Conservation (phyloP, 106 monocot genomes). For the Cymbidium sinense region DNA sequence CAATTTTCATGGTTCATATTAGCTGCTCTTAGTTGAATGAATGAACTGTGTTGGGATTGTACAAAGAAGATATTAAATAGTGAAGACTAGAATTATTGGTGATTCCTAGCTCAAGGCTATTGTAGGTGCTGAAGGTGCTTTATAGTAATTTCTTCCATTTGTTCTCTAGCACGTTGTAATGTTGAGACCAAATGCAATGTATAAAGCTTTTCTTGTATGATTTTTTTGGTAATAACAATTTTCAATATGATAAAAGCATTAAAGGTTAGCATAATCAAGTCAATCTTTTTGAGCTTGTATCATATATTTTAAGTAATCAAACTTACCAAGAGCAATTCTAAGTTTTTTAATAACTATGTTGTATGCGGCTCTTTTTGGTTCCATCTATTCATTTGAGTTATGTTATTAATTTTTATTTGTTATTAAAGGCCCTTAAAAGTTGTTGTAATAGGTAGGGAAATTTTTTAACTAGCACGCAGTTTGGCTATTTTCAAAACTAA, state of each 20-base stretch:
- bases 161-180: not conserved
- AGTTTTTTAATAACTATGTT: not conserved
- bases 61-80: not conserved
- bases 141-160: not conserved
- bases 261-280: not conserved
- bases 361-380: not conserved
- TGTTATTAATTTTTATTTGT: not conserved
- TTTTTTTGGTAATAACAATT: not conserved
- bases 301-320: not conserved
- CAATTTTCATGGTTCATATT: not conserved
- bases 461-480: not conserved
- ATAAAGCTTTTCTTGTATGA: not conserved
- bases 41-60: not conserved
- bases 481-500: not conserved
- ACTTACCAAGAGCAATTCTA: not conserved
- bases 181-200: not conserved
- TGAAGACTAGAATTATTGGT: not conserved
- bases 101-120: not conserved
- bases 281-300: not conserved
- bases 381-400: not conserved
- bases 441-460: not conserved
- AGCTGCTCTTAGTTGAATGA: not conserved
- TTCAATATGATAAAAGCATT: not conserved
- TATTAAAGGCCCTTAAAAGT: not conserved
- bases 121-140: not conserved